Percentiles rank a stretch among this genome's conserved stretches.
These are phyloP conservation scores for Gnomoniopsis sp. DNA, from an alignment of 2,329 filamentous ascomycete genomes.

Conservation along the genomic window DNA sequence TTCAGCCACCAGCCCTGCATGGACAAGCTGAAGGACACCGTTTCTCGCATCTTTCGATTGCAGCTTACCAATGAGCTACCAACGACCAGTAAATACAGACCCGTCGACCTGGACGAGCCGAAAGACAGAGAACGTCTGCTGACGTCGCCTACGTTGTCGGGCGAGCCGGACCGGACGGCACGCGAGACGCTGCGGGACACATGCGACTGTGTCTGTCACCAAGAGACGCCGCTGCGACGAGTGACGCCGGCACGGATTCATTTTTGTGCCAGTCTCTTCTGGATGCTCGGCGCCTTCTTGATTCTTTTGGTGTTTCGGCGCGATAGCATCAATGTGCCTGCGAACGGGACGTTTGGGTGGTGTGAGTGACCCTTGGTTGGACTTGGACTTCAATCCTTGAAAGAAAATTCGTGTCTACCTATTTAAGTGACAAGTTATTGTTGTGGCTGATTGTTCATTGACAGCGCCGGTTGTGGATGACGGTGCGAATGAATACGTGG, in stretches of 20 bases:
- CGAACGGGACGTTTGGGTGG: slow-evolving; percentile 8
- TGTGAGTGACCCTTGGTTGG: slow-evolving; percentile 4
- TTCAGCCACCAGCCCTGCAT: neutral
- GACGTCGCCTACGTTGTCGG: neutral
- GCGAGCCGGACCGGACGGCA: neutral
- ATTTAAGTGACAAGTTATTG: neutral
- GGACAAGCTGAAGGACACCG: neutral
- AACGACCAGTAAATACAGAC: neutral
- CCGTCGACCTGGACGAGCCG: neutral
- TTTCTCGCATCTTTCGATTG: neutral
- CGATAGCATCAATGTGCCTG: neutral
- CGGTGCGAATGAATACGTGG: slow-evolving; percentile 1
- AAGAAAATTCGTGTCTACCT: too few species aligned
- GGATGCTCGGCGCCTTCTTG: slow-evolving; percentile 4
- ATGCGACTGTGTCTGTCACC: neutral
- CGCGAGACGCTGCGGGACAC: neutral
- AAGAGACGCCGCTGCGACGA: neutral
- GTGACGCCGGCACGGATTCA: neutral
- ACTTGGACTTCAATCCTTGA: too few species aligned
- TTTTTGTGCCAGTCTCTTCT: slow-evolving; percentile 1
- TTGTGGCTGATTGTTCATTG: neutral
- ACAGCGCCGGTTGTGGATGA: slow-evolving; percentile 3
- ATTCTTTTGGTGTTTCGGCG: neutral
- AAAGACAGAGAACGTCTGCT: slow-evolving; percentile 8
- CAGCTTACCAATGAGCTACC: neutral